A percentile compares a stretch with the other conserved stretches of the same genome.
These are phyloP conservation scores for Pseudocercospora eumusae DNA, from an alignment of 2,329 filamentous ascomycete genomes.

Conservation along the genomic window DNA sequence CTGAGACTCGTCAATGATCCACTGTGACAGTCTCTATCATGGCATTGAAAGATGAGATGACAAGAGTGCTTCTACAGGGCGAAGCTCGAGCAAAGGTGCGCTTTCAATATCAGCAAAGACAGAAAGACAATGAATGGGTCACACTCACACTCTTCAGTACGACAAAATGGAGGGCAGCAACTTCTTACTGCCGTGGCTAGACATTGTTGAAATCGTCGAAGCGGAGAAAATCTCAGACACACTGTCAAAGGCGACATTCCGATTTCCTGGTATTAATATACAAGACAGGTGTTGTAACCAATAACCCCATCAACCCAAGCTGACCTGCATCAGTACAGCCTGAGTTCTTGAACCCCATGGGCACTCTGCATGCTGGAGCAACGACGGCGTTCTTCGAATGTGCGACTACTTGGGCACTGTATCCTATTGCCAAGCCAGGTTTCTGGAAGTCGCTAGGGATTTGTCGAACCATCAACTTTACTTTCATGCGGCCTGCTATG, in stretches of 20 bases:
- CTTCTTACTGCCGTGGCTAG: constrained; percentile 28
- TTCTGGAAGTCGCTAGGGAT: constrained; percentile 28
- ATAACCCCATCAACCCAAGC: neutral
- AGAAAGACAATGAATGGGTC: neutral
- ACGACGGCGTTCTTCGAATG: constrained; percentile 31
- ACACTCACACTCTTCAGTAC: constrained; percentile 15
- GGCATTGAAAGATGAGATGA: constrained; percentile 20
- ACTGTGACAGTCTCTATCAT: neutral
- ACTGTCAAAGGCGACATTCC: constrained; percentile 21
- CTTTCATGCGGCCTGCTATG: constrained; percentile 28
- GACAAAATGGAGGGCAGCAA: constrained; percentile 23
- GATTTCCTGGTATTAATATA: constrained; percentile 14
- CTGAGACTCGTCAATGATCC: neutral
- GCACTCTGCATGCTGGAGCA: constrained; percentile 28
- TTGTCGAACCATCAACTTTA: constrained; percentile 27
- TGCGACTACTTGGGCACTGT: constrained; percentile 25
- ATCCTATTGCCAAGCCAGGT: constrained; percentile 22
- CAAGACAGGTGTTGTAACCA: no score
- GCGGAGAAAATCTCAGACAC: constrained; percentile 20
- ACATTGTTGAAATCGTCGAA: constrained; percentile 20
- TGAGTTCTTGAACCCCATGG: constrained; percentile 31
- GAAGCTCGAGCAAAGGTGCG: constrained; percentile 19
- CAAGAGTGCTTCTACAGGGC: constrained; percentile 22
- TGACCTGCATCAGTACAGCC: constrained; percentile 16
- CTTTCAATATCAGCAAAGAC: neutral